Percentiles rank a stretch among this genome's conserved stretches.
These are phyloP conservation scores for Pythium volutum DNA, from an alignment of 352 stramenopile genomes.

Conservation along the genomic window DNA sequence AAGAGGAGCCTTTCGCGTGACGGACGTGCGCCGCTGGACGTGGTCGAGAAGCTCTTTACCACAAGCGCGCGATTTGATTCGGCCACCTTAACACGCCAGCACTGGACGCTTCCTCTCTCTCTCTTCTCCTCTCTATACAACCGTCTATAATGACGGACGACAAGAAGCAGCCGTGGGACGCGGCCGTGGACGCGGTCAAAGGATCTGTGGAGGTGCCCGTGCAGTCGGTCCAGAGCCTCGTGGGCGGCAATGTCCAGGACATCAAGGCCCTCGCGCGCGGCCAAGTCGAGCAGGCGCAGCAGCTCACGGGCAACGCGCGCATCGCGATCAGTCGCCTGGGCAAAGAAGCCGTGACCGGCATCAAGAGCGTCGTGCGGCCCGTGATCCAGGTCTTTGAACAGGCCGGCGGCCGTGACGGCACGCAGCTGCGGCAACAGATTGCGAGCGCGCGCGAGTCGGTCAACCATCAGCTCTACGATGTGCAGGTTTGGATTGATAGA, in stretches of 20 bases:
- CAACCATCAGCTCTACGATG: slow-evolving; percentile 62
- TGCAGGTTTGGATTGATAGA: slow-evolving; percentile 33
- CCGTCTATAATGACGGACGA: slow-evolving; percentile 24
- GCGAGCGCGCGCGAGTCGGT: slow-evolving; percentile 40
- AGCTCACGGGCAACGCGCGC: slow-evolving; percentile 59
- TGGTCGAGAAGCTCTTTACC: not conserved
- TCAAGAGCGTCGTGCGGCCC: slow-evolving; percentile 42
- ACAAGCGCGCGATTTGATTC: not conserved
- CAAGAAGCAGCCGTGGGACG: slow-evolving; percentile 64
- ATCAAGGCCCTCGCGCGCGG: slow-evolving; percentile 37
- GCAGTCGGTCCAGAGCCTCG: slow-evolving; percentile 43
- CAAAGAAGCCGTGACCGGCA: slow-evolving; percentile 36
- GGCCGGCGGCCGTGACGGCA: slow-evolving; percentile 59
- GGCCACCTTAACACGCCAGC: not conserved
- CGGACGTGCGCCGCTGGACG: slow-evolving; percentile 18
- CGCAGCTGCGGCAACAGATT: slow-evolving; percentile 60
- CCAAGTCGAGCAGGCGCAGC: slow-evolving; percentile 51
- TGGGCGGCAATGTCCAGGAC: slow-evolving; percentile 38
- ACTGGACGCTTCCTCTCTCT: not conserved
- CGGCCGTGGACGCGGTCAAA: slow-evolving; percentile 44
- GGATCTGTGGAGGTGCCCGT: too few relatives aligned
- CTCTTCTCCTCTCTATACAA: not conserved
- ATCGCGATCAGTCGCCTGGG: slow-evolving; percentile 37
- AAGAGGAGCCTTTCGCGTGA: slow-evolving; percentile 9
- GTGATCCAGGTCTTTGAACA: slow-evolving; percentile 64